phyloP scores from a whole-genome alignment of 1,139 yeast species.

The Scheffersomyces cryptocercus region DNA sequence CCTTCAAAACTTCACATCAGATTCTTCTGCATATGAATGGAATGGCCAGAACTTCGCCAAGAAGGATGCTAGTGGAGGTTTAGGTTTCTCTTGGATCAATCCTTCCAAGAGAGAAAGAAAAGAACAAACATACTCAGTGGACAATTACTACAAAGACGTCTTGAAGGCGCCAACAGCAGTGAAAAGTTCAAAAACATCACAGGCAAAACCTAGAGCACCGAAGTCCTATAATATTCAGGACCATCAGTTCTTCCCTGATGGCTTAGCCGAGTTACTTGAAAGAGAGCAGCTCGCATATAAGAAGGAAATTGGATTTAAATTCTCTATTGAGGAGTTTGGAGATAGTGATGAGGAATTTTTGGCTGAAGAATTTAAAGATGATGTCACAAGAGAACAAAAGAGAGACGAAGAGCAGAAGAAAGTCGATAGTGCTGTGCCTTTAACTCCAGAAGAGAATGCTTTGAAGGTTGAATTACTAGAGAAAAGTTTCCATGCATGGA shows the following conservation, averaged over 20 bases:
- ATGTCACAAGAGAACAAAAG: constrained; percentile 42
- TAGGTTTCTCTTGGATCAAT: constrained; percentile 71
- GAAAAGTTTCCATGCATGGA: constrained; percentile 79
- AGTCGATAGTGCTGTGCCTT: constrained; percentile 68
- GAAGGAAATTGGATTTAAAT: constrained; percentile 70
- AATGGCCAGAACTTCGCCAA: constrained; percentile 92
- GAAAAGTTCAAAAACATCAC: constrained; percentile 19
- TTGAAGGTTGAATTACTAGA: constrained; percentile 61
- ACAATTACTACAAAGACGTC: constrained; percentile 84
- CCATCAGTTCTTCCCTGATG: constrained; percentile 82
- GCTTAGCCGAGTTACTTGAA: constrained; percentile 63
- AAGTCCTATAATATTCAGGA: constrained; percentile 74
- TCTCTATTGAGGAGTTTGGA: constrained; percentile 55
- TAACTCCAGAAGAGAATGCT: constrained; percentile 72
- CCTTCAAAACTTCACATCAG: constrained; percentile 84
- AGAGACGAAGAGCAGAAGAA: constrained; percentile 59
- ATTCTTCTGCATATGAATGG: constrained; percentile 94
- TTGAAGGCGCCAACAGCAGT: constrained; percentile 36
- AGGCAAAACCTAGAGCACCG: constrained; percentile 66
- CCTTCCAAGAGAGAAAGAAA: constrained; percentile 90
- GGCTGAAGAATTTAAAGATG: constrained; percentile 46
- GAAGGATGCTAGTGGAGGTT: constrained; percentile 34
- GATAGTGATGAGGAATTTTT: constrained; percentile 59
- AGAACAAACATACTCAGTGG: constrained; percentile 84
- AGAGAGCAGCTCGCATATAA: constrained; percentile 79